Conservation (phyloP, 2,329 filamentous ascomycete genomes). For the Sphaerostilbella broomeana region DNA sequence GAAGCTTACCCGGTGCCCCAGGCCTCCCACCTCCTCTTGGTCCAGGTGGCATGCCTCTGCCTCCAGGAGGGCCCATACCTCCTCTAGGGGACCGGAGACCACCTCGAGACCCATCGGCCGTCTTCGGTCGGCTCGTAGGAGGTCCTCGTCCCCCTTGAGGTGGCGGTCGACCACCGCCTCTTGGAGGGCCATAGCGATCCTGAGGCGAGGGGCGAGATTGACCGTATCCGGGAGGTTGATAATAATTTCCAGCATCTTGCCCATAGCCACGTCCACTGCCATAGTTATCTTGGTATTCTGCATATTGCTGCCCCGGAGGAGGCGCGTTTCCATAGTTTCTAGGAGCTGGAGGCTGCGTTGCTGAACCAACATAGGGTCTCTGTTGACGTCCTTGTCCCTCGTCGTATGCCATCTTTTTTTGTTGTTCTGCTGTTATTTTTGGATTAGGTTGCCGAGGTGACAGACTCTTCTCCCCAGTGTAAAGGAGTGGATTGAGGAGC, state of each 20-base stretch:
- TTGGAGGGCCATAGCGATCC: constrained; percentile 39
- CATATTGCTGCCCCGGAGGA: constrained; percentile 37
- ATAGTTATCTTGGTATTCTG: constrained; percentile 40
- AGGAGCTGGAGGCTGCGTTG: constrained; percentile 34
- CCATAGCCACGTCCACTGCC: constrained; percentile 31
- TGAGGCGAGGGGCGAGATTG: constrained; percentile 37
- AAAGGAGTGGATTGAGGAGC: neutral
- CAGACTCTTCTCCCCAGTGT: too few species aligned
- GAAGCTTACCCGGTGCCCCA: too few species aligned
- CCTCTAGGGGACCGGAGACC: constrained; percentile 34
- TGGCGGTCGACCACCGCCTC: constrained; percentile 36
- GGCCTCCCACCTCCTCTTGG: constrained; percentile 36
- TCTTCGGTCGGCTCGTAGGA: constrained; percentile 18
- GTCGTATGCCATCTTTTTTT: constrained; percentile 43
- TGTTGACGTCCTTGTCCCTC: constrained; percentile 40
- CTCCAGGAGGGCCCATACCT: constrained; percentile 24
- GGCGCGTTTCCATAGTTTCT: constrained; percentile 28
- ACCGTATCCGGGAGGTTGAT: constrained; percentile 40
- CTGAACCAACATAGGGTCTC: constrained; percentile 43
- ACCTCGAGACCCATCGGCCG: constrained; percentile 31
- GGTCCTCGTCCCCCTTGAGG: constrained; percentile 39
- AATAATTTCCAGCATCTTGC: constrained; percentile 35
- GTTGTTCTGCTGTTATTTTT: neutral
- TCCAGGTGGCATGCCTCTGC: constrained; percentile 20
- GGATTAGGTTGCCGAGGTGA: too few species aligned